Evolutionary conservation across 1,139 yeast genomes (phyloP), one percentile per base, ranked within the genome.

Genomic region (Lodderomyces margitis): DNA sequence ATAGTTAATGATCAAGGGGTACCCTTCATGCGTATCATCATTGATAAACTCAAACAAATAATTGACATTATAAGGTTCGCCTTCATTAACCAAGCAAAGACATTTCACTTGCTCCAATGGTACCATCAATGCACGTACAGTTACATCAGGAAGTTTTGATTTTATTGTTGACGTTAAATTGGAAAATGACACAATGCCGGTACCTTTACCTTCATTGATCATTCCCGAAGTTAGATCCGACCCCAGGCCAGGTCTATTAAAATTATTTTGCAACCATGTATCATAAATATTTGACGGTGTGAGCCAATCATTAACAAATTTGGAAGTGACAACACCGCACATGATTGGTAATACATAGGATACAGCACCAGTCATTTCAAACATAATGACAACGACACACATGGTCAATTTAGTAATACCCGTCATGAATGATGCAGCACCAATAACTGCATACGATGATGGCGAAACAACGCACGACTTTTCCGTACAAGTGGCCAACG

Each of bases 381-480:
- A 78, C 36, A 77, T 63, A 32, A 79, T 71, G 15, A 78, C 81
- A 32, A 78, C 83, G 14, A 77, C 80, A 23, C 78, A 68, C 64
- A 78, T 71, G 27, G 78, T 75, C 48, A 78, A 63, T 49, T 78
- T 78, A 14, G 83, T 78, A 21, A 77, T 68, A 2, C 82, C 81
- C 0, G 82, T 68, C 65, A 77, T 68, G 49, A 76, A 77, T 5
- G 83, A 66, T 0, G 81, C 83, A 0, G 83, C 80, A 0, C 83
- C 83, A 33, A 79, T 78, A 11, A 78, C 81, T 0, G 84, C 83
- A 52, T 79, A 78, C 0, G 82, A 75, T 0, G 81, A 76, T 1
- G 82, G 82, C 9, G 81, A 75, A 6, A 78, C 79, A 21, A 70
- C 57, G 51, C 77, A 72, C 34, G 83, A 75, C 45, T 68, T 70